A percentile compares a stretch with the other conserved stretches of the same genome.
Evolutionary conservation across 2,329 filamentous ascomycete genomes (phyloP).

Genomic region (Colletotrichum phormii): DNA sequence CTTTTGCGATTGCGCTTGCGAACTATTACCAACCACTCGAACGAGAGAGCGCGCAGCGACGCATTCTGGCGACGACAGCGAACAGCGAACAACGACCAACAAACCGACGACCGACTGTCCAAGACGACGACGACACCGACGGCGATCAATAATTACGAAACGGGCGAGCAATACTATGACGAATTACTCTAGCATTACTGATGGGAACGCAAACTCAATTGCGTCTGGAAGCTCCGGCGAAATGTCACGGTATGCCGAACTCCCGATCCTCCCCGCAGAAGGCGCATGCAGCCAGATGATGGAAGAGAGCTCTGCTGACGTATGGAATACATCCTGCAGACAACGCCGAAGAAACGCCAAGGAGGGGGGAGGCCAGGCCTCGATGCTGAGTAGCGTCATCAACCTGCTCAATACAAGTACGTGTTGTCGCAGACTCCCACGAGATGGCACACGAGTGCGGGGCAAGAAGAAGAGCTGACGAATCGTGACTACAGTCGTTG

Average conservation of each 20-base stretch:
- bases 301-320: constrained; percentile 7
- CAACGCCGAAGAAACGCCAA: constrained; percentile 74
- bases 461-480: constrained; percentile 16
- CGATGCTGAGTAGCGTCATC: constrained; percentile 90
- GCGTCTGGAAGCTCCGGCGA: constrained; percentile 37
- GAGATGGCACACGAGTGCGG: background rate
- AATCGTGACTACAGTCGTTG: constrained; percentile 74
- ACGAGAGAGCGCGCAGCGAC: background rate
- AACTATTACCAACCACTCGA: constrained; percentile 5
- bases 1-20: constrained; percentile 14
- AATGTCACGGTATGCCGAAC: constrained; percentile 35
- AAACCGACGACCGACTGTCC: background rate
- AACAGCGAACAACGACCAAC: background rate
- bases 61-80: constrained; percentile 2
- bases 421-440: constrained; percentile 42
- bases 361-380: constrained; percentile 83
- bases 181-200: constrained; percentile 64
- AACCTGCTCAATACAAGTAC: constrained; percentile 96
- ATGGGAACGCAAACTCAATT: constrained; percentile 52
- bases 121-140: constrained; percentile 20
- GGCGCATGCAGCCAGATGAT: background rate
- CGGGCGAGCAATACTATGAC: constrained; percentile 53
- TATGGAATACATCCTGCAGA: constrained; percentile 47
- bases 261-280: background rate
- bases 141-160: constrained; percentile 5